phyloP scores from a whole-genome alignment of 306 rosid species.

The Pterocarpus macrocarpus region DNA sequence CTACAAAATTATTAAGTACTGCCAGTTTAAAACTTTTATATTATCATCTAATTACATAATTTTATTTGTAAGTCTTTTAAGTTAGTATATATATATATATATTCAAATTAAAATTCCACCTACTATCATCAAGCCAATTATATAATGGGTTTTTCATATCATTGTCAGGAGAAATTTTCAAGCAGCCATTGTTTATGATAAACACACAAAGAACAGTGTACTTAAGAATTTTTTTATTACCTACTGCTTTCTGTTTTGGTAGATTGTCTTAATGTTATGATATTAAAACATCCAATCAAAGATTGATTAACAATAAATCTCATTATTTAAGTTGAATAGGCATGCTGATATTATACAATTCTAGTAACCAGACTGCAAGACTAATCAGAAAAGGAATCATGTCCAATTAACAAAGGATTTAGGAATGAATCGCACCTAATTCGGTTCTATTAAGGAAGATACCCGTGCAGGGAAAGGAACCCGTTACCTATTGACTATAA shows the following conservation, averaged over 20 bases:
- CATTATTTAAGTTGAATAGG: not conserved
- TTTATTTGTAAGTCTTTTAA: no score
- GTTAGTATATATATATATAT: no score
- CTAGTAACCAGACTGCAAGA: not conserved
- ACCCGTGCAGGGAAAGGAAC: not conserved
- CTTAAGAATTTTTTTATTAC: not conserved
- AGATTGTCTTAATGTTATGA: not conserved
- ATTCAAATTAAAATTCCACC: no score
- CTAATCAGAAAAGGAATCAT: not conserved
- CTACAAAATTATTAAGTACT: no score
- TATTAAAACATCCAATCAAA: not conserved
- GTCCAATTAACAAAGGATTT: no score
- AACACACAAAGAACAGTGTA: not conserved
- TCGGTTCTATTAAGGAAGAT: not conserved
- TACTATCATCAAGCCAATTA: not conserved
- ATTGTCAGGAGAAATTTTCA: not conserved
- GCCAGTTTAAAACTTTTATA: no score
- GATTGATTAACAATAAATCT: not conserved
- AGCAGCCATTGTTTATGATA: not conserved
- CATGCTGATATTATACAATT: no score
- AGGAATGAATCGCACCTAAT: not conserved
- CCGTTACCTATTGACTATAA: not conserved
- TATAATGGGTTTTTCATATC: not conserved
- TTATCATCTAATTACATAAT: no score
- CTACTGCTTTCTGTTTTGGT: not conserved